Conservation (phyloP, 73 alveolate species). For the Loxodes magnus region DNA sequence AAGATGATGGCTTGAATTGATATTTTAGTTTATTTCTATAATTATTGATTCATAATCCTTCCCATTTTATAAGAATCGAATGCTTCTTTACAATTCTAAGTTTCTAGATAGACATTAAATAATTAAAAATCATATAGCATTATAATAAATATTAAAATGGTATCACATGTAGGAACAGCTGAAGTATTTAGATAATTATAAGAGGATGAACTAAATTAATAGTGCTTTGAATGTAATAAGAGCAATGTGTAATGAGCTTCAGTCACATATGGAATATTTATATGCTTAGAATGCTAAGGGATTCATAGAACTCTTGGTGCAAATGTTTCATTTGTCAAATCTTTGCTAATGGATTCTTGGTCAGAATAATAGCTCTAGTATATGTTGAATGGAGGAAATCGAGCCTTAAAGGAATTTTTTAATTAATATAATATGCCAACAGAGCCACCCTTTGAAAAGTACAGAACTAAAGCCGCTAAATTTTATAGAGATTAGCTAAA, state of each 20-base stretch:
- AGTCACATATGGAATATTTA: conserved; percentile 68
- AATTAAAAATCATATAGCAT: no score
- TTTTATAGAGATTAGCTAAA: conserved; percentile 42
- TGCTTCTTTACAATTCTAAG: no score
- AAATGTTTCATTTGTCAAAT: conserved; percentile 57
- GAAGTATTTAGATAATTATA: conserved; percentile 5
- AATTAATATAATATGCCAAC: conserved; percentile 16
- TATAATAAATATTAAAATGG: no score
- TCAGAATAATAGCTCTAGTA: conserved; percentile 62
- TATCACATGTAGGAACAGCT: not conserved
- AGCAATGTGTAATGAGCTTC: conserved; percentile 82
- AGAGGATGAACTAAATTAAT: conserved; percentile 25
- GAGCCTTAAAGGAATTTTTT: conserved; percentile 62
- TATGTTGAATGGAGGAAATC: conserved; percentile 86
- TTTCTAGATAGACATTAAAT: no score
- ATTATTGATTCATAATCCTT: no score
- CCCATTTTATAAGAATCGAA: no score
- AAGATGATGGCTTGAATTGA: no score
- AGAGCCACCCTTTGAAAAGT: conserved; percentile 13
- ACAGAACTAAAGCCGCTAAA: conserved; percentile 58
- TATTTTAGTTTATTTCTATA: no score
- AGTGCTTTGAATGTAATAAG: conserved; percentile 80
- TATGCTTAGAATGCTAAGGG: conserved; percentile 87
- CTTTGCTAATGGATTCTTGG: conserved; percentile 78
- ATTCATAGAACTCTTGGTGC: conserved; percentile 76